A percentile compares a stretch with the other conserved stretches of the same genome.
phyloP scores from a whole-genome alignment of 805 yeast genomes.

The Yamadazyma akitaensis region DNA sequence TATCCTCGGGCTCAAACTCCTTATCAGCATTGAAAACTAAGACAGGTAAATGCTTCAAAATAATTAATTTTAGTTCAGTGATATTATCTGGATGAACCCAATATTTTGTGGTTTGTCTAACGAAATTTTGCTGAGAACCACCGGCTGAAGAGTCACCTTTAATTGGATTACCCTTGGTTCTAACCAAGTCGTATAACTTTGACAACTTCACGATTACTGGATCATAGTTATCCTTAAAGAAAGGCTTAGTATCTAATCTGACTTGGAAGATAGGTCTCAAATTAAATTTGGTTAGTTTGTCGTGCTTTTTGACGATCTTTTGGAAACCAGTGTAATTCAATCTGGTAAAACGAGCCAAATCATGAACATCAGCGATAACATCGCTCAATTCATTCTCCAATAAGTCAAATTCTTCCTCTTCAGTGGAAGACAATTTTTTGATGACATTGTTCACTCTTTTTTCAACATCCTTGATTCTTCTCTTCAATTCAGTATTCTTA shows the following conservation, averaged over 20 bases:
- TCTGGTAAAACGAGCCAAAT: slow-evolving; percentile 88
- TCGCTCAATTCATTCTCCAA: slow-evolving; percentile 52
- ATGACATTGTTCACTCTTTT: slow-evolving; percentile 66
- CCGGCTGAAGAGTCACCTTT: slow-evolving; percentile 97
- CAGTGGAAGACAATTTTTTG: slow-evolving; percentile 35
- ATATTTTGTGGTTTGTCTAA: slow-evolving; percentile 96
- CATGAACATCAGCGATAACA: slow-evolving; percentile 95
- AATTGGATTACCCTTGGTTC: slow-evolving; percentile 95
- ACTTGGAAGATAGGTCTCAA: slow-evolving; percentile 92
- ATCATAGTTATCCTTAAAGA: slow-evolving; percentile 94
- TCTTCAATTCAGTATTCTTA: slow-evolving; percentile 78
- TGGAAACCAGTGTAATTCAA: slow-evolving; percentile 96
- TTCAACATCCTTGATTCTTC: slow-evolving; percentile 83
- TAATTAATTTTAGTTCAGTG: slow-evolving; percentile 89
- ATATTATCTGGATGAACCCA: slow-evolving; percentile 99
- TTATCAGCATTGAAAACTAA: slow-evolving; percentile 94
- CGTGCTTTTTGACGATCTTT: slow-evolving; percentile 95
- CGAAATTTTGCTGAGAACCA: slow-evolving; percentile 95
- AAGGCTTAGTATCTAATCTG: slow-evolving; percentile 88
- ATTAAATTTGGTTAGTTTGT: slow-evolving; percentile 69
- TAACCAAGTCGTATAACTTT: slow-evolving; percentile 82
- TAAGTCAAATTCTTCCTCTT: slow-evolving; percentile 41
- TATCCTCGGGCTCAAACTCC: slow-evolving; percentile 91
- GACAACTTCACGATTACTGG: slow-evolving; percentile 84
- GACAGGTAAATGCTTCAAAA: slow-evolving; percentile 93